phyloP scores from a whole-genome alignment of 441 rosid species.

The Gossypium aridum region DNA sequence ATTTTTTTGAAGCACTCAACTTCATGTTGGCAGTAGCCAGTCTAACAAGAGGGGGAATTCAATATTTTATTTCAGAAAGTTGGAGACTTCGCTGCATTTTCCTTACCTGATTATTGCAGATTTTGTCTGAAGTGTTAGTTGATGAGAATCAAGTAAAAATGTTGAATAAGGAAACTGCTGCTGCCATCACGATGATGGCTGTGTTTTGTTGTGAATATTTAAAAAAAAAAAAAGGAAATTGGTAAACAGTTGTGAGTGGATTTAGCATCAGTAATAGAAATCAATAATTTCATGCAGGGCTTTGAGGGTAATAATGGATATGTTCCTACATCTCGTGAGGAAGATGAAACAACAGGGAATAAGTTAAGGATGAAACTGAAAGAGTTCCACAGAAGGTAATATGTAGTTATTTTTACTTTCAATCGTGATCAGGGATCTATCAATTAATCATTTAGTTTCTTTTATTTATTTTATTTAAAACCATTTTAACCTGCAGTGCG shows the following conservation, averaged over 20 bases:
- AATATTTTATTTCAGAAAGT: neutral
- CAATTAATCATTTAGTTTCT: neutral
- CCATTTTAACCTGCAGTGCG: constrained; percentile 37
- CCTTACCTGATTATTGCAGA: neutral
- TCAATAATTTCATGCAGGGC: neutral
- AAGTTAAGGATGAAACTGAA: neutral
- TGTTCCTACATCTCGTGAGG: neutral
- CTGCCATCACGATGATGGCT: neutral
- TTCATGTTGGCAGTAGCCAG: too few species aligned
- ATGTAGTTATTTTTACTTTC: neutral
- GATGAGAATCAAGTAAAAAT: neutral
- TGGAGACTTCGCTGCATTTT: neutral
- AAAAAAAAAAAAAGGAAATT: neutral
- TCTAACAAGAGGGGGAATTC: too few species aligned
- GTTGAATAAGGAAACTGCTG: neutral
- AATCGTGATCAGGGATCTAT: neutral
- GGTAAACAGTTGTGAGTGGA: neutral
- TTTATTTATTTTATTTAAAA: neutral
- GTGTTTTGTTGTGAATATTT: neutral
- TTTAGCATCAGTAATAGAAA: neutral
- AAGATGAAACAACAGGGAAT: constrained; percentile 4
- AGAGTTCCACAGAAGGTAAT: constrained; percentile 2
- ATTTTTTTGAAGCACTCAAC: too few species aligned
- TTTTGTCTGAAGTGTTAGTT: neutral
- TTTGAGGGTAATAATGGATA: constrained; percentile 1